These are phyloP conservation scores for Barnettozyma botsteinii DNA, from an alignment of 805 yeast species.

Conservation along the genomic window DNA sequence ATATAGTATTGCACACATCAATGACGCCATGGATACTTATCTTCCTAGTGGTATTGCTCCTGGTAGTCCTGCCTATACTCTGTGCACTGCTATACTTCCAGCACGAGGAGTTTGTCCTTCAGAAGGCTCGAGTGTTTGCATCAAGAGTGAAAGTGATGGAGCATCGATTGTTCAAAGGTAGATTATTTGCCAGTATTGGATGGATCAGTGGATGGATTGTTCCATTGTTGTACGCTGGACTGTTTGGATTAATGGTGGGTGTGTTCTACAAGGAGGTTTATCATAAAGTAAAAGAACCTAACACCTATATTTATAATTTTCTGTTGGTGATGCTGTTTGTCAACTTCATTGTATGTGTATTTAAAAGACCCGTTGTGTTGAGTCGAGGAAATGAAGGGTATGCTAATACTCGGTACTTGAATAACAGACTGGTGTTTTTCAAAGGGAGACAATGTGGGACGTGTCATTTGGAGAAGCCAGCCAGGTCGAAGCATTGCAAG, in stretches of 20 bases:
- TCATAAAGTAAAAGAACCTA: constrained; percentile 15
- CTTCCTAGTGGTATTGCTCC: too few species aligned
- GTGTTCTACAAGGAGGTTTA: constrained; percentile 14
- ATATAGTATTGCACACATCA: too few species aligned
- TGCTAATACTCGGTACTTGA: constrained; percentile 7
- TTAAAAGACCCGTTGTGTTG: constrained; percentile 11
- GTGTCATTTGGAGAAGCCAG: constrained; percentile 60
- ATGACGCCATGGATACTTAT: too few species aligned
- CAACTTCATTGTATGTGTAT: constrained; percentile 12
- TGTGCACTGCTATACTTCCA: too few species aligned
- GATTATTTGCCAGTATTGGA: background rate
- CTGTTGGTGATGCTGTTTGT: constrained; percentile 7
- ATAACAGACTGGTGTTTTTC: constrained; percentile 20
- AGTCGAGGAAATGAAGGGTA: background rate
- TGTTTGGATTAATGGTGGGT: constrained; percentile 11
- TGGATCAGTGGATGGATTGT: constrained; percentile 15
- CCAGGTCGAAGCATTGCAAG: constrained; percentile 71
- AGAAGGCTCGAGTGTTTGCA: too few species aligned
- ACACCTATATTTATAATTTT: constrained; percentile 12
- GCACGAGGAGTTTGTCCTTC: too few species aligned
- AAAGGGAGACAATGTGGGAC: constrained; percentile 37
- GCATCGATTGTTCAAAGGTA: constrained; percentile 14
- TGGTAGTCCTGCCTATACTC: too few species aligned
- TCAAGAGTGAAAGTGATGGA: constrained; percentile 7
- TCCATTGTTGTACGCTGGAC: constrained; percentile 15